Percentiles rank a stretch among this genome's conserved stretches.
Conservation (phyloP, 345 rosid species). For the Melaleuca alternifolia region DNA sequence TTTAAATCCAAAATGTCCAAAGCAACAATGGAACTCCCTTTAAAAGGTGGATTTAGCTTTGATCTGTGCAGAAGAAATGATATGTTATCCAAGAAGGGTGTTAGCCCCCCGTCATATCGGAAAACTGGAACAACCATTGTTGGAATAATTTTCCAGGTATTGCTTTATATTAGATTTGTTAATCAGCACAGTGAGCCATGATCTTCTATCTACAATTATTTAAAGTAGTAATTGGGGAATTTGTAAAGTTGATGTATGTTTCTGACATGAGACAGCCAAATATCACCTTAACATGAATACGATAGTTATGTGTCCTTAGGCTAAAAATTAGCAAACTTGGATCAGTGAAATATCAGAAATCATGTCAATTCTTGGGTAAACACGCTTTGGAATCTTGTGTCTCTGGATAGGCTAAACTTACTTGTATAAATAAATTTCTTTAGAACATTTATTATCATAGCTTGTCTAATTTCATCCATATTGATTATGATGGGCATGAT, state of each 20-base stretch:
- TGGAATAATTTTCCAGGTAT: slow-evolving; percentile 67
- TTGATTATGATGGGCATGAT: neutral
- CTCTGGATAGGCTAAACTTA: neutral
- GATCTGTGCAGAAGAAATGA: slow-evolving; percentile 82
- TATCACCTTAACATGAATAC: neutral
- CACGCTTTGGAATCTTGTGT: neutral
- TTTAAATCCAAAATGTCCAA: slow-evolving; percentile 32
- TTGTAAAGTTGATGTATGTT: neutral
- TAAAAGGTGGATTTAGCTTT: slow-evolving; percentile 71
- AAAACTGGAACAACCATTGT: slow-evolving; percentile 97
- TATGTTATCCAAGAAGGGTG: slow-evolving; percentile 60
- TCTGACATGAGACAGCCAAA: neutral
- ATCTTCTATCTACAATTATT: neutral
- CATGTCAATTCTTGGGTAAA: neutral
- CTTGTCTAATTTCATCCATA: neutral
- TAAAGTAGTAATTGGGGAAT: neutral
- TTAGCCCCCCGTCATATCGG: slow-evolving; percentile 45
- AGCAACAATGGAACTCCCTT: slow-evolving; percentile 32
- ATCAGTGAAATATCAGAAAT: neutral
- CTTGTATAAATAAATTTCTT: neutral
- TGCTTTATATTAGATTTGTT: neutral
- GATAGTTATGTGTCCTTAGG: neutral
- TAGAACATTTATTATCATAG: neutral
- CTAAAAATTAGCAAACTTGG: neutral
- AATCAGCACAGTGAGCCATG: neutral